These are phyloP conservation scores for Leishmania gerbilli DNA, from an alignment of 208 protist species.

Conservation along the genomic window DNA sequence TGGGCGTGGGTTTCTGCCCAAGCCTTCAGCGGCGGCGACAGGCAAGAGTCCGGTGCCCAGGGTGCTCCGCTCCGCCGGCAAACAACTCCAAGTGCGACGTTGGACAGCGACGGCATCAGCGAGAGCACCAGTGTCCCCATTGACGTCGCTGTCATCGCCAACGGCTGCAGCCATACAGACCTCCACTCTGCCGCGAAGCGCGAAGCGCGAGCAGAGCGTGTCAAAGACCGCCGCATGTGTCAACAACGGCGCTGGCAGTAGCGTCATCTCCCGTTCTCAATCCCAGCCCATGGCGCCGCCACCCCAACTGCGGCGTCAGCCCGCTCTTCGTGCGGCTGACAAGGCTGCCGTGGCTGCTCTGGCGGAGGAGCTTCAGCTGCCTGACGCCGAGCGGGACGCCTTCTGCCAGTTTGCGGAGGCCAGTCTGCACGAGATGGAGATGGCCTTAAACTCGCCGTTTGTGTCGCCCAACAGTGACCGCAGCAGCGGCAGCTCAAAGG, in stretches of 20 bases:
- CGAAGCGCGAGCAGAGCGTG: background rate
- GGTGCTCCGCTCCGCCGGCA: background rate
- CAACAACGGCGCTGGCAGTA: background rate
- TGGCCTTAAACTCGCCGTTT: background rate
- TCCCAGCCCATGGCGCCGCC: background rate
- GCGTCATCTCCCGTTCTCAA: background rate
- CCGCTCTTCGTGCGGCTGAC: background rate
- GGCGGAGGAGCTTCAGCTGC: conserved; percentile 11
- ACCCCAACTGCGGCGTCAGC: background rate
- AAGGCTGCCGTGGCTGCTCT: background rate
- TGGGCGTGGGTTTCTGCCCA: background rate
- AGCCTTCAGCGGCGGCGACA: background rate
- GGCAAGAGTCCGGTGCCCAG: background rate
- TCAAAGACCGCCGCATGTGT: background rate
- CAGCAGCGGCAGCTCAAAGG: background rate
- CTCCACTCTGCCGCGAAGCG: background rate
- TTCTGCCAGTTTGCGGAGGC: conserved; percentile 24
- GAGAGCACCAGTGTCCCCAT: background rate
- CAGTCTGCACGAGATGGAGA: conserved; percentile 24
- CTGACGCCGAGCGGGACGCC: conserved; percentile 14
- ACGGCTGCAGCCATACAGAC: background rate
- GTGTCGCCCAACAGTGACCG: background rate
- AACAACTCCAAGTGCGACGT: conserved; percentile 1
- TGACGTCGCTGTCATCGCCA: background rate
- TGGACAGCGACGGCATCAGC: background rate